Percentiles rank a stretch among this genome's conserved stretches.
Evolutionary conservation across 352 stramenopile genomes (phyloP).

Genomic region (Thalassiosira mediterranea): DNA sequence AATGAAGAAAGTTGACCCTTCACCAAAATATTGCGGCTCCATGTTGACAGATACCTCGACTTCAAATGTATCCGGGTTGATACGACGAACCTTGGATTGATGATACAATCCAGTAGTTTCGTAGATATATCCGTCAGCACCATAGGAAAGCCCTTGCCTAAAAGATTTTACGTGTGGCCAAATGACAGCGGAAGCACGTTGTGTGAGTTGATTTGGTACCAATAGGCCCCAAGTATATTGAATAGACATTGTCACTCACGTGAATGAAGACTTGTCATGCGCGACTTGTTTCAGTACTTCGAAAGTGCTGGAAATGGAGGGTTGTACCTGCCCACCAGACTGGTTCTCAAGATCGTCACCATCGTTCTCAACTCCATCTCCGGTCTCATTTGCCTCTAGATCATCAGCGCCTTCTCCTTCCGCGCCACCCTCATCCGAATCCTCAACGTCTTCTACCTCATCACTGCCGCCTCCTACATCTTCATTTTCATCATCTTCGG

Average conservation of each 20-base stretch:
- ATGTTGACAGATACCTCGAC: conserved; percentile 84
- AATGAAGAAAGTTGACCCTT: conserved; percentile 88
- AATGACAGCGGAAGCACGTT: background rate
- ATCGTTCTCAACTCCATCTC: background rate
- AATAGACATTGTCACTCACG: conserved; percentile 32
- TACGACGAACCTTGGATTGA: conserved; percentile 87
- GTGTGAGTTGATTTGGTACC: background rate
- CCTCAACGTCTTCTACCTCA: background rate
- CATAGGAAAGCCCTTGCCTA: conserved; percentile 77
- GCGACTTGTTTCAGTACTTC: conserved; percentile 44
- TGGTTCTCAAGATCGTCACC: background rate
- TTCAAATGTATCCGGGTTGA: conserved; percentile 88
- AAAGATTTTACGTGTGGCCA: background rate
- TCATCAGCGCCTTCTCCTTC: background rate
- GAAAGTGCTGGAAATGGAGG: conserved; percentile 1
- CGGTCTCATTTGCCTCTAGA: background rate
- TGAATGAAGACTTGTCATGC: conserved; percentile 88
- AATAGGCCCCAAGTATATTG: no score
- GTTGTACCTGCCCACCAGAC: background rate
- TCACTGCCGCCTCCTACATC: background rate
- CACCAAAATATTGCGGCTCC: conserved; percentile 87
- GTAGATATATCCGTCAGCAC: conserved; percentile 86
- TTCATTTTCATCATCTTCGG: background rate
- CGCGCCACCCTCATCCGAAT: background rate
- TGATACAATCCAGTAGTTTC: conserved; percentile 91